These are phyloP conservation scores for Panicum miliaceum DNA, from an alignment of 176 grass and related monocot species.

Conservation along the genomic window DNA sequence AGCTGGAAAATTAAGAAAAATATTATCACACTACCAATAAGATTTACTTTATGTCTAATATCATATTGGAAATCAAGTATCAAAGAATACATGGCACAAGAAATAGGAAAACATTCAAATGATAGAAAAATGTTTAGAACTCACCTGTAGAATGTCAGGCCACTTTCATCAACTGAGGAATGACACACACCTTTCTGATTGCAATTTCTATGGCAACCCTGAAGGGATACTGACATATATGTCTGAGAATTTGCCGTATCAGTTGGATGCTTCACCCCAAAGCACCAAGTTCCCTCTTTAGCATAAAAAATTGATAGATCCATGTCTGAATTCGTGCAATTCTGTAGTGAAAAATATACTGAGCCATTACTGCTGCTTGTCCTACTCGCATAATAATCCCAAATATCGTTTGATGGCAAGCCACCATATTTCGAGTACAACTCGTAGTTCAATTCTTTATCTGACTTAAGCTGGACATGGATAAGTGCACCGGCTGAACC, in stretches of 20 bases:
- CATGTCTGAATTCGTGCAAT: slow-evolving; percentile 65
- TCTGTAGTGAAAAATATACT: slow-evolving; percentile 61
- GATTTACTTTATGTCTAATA: slow-evolving; percentile 8
- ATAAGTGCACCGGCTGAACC: slow-evolving; percentile 85
- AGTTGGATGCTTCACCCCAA: slow-evolving; percentile 86
- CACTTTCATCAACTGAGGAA: slow-evolving; percentile 85
- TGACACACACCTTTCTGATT: slow-evolving; percentile 79
- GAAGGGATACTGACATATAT: slow-evolving; percentile 79
- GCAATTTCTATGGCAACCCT: slow-evolving; percentile 85
- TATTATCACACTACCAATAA: slow-evolving; percentile 9
- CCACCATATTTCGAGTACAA: slow-evolving; percentile 79
- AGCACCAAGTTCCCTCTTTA: slow-evolving; percentile 91
- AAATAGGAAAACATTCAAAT: slow-evolving; percentile 12
- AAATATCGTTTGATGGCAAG: slow-evolving; percentile 76
- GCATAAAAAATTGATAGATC: slow-evolving; percentile 93
- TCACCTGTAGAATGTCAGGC: slow-evolving; percentile 92
- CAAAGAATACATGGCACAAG: background rate
- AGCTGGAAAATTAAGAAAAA: slow-evolving; percentile 59
- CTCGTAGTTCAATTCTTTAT: slow-evolving; percentile 75
- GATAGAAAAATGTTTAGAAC: slow-evolving; percentile 24
- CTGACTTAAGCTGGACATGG: slow-evolving; percentile 72
- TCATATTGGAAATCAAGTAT: slow-evolving; percentile 26
- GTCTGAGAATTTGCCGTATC: slow-evolving; percentile 50
- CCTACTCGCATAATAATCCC: slow-evolving; percentile 82
- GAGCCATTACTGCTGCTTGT: slow-evolving; percentile 65